A percentile compares a stretch with the other conserved stretches of the same genome.
Conservation (phyloP, 78 protist genomes). For the Monosiga brevicollis region DNA sequence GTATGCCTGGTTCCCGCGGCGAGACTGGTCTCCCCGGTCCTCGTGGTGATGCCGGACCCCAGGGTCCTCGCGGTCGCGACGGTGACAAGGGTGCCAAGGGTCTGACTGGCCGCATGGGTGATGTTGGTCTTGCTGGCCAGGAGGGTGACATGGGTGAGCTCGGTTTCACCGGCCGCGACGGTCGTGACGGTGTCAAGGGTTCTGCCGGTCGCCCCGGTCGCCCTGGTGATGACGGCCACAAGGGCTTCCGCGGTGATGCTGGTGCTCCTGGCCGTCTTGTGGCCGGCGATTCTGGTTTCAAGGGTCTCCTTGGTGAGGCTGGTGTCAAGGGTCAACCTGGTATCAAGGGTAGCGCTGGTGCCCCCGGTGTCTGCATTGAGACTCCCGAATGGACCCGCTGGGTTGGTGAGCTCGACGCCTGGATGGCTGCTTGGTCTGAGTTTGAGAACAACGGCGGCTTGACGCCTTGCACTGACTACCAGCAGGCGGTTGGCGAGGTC, state of each 20-base stretch:
- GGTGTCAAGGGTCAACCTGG: background rate
- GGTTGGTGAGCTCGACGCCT: background rate
- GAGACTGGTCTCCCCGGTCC: background rate
- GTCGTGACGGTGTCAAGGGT: background rate
- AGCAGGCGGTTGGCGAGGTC: background rate
- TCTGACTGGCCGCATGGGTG: background rate
- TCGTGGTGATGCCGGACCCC: background rate
- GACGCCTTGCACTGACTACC: background rate
- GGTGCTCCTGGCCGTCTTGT: background rate
- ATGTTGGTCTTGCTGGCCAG: background rate
- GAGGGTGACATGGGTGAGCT: background rate
- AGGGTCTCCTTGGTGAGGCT: background rate
- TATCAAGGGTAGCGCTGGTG: background rate
- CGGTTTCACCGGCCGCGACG: background rate
- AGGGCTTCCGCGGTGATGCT: background rate
- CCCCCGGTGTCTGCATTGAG: background rate
- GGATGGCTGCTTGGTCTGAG: background rate
- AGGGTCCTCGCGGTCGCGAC: background rate
- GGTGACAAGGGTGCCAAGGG: background rate
- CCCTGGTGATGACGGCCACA: background rate
- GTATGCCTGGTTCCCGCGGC: background rate
- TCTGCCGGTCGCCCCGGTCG: background rate
- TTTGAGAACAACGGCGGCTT: background rate
- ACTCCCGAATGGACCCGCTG: background rate
- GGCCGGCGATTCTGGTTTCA: background rate